Evolutionary conservation across 1,284 basidiomycete species (phyloP).

Genomic region (Ceratobasidium sp.): DNA sequence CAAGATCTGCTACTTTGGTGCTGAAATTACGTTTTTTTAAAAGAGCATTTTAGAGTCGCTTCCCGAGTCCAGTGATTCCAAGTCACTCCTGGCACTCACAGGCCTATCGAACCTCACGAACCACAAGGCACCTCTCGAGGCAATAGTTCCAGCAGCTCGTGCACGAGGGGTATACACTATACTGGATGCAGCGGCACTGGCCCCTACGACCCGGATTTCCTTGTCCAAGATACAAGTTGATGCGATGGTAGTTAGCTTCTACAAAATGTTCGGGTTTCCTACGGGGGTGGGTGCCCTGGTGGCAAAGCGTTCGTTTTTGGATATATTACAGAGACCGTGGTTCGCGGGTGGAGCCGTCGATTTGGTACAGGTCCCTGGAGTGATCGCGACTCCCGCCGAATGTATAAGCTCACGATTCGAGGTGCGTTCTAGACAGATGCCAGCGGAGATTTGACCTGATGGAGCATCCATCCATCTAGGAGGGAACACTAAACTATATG

Average conservation of each 20-base stretch:
- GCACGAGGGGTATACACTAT: slow-evolving; percentile 74
- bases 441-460: slow-evolving; percentile 39
- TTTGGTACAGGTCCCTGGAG: slow-evolving; percentile 79
- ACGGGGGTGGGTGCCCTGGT: slow-evolving; percentile 84
- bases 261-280: slow-evolving; percentile 90
- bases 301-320: slow-evolving; percentile 71
- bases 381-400: slow-evolving; percentile 65
- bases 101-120: slow-evolving; percentile 84
- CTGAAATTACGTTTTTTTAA: background rate
- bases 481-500: slow-evolving; percentile 83
- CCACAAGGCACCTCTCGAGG: slow-evolving; percentile 60
- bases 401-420: slow-evolving; percentile 76
- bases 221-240: slow-evolving; percentile 71
- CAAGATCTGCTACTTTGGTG: background rate
- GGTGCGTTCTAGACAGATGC: slow-evolving; percentile 53
- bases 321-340: slow-evolving; percentile 69
- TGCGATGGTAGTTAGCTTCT: slow-evolving; percentile 83
- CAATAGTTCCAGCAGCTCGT: slow-evolving; percentile 52
- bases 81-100: slow-evolving; percentile 71
- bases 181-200: slow-evolving; percentile 81
- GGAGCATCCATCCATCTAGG: slow-evolving; percentile 54
- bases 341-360: slow-evolving; percentile 84
- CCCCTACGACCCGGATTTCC: slow-evolving; percentile 71
- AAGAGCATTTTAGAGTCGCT: slow-evolving; percentile 11
- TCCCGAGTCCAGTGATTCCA: slow-evolving; percentile 50